Percentiles rank a stretch among this genome's conserved stretches.
These are phyloP conservation scores for Primulina eburnea DNA, from an alignment of 257 asterid species.

Conservation along the genomic window DNA sequence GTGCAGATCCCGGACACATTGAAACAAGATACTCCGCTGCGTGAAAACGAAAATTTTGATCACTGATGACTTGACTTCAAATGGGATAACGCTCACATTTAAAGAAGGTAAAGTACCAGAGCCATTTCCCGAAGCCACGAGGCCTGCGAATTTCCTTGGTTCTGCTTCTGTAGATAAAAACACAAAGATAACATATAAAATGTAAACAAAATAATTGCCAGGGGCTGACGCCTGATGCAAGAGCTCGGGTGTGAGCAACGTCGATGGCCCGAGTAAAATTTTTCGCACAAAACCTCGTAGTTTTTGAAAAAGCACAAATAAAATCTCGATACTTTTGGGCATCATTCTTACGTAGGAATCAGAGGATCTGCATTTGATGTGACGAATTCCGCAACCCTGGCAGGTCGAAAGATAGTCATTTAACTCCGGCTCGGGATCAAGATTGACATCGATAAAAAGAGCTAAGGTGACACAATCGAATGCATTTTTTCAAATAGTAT, in stretches of 20 bases:
- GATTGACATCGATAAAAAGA: neutral
- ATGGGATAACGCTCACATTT: neutral
- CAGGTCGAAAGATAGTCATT: conserved; percentile 17
- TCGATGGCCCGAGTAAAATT: neutral
- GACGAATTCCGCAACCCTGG: conserved; percentile 49
- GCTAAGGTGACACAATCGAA: neutral
- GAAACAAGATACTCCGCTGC: conserved; percentile 21
- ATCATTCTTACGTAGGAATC: conserved; percentile 43
- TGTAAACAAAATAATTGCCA: neutral
- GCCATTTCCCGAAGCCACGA: conserved; percentile 46
- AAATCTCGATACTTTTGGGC: neutral
- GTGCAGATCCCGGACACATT: conserved; percentile 25
- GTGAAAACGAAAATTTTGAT: neutral
- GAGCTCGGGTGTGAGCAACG: neutral
- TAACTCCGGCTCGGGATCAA: neutral
- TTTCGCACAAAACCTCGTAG: neutral
- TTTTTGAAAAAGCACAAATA: neutral
- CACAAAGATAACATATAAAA: neutral
- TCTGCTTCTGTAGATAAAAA: conserved; percentile 23
- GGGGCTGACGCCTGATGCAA: neutral
- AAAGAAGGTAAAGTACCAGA: conserved; percentile 36
- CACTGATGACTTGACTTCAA: neutral
- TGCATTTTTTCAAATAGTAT: neutral
- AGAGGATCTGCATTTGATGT: conserved; percentile 47
- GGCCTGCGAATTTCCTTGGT: conserved; percentile 33